These are phyloP conservation scores for Bisporella sp. DNA, from an alignment of 2,329 filamentous ascomycete genomes.

Conservation along the genomic window DNA sequence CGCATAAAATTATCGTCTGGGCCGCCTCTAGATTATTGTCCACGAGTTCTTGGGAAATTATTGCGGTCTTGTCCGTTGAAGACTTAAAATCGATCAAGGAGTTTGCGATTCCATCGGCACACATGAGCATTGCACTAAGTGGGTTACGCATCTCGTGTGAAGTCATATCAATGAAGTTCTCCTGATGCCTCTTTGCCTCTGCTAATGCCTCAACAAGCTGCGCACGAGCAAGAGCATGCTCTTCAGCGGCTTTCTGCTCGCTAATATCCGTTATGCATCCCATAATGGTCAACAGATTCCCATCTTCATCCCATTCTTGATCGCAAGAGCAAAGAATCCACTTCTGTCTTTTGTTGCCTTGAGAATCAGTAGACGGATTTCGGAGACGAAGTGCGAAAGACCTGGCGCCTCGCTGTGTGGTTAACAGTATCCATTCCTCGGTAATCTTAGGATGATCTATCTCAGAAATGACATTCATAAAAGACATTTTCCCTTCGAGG, in stretches of 20 bases:
- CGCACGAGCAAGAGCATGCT: constrained; percentile 12
- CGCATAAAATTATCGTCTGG: constrained; percentile 71
- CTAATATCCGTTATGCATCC: constrained; percentile 21
- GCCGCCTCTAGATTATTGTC: constrained; percentile 52
- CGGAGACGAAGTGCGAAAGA: constrained; percentile 27
- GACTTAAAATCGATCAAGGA: constrained; percentile 35
- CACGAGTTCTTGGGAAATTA: no score
- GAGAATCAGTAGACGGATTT: constrained; percentile 20
- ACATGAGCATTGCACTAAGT: constrained; percentile 66
- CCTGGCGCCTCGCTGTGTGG: constrained; percentile 10
- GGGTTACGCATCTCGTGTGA: constrained; percentile 65
- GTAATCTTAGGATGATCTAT: not conserved
- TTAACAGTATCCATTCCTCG: constrained; percentile 16
- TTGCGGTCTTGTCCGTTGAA: no score
- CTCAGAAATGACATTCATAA: no score
- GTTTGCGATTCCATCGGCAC: constrained; percentile 62
- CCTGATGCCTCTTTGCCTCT: constrained; percentile 62
- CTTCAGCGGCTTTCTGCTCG: constrained; percentile 15
- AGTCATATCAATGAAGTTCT: constrained; percentile 73
- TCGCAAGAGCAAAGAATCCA: constrained; percentile 19
- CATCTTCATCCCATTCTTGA: constrained; percentile 18
- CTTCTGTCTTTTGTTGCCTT: constrained; percentile 12
- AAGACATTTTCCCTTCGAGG: no score
- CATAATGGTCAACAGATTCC: constrained; percentile 19
- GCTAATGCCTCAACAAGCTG: constrained; percentile 15